Evolutionary conservation across 768 basidiomycete genomes (phyloP).

Genomic region (Cubamyces lactineus): DNA sequence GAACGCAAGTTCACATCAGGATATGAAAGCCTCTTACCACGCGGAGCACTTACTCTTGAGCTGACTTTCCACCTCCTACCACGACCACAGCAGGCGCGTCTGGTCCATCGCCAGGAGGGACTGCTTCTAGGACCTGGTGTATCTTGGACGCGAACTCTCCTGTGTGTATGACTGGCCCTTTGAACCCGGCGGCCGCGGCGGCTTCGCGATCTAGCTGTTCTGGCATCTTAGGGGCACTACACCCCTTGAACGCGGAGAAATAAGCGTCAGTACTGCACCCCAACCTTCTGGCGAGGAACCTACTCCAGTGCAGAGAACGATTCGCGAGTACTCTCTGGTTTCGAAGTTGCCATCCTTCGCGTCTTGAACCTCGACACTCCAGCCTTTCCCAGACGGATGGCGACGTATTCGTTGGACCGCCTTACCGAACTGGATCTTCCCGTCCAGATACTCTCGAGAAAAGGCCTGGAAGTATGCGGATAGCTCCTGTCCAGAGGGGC

Average conservation of each 20-base stretch:
- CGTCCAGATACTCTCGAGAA: conserved; percentile 48
- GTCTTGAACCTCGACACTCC: conserved; percentile 50
- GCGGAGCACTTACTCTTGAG: conserved; percentile 50
- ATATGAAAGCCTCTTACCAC: too few species aligned
- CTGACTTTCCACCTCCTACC: conserved; percentile 69
- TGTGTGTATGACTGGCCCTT: conserved; percentile 51
- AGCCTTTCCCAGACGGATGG: conserved; percentile 33
- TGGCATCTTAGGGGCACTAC: conserved; percentile 54
- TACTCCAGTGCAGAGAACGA: conserved; percentile 64
- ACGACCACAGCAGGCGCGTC: conserved; percentile 44
- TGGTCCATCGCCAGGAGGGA: conserved; percentile 11
- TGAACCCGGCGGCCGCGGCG: conserved; percentile 45
- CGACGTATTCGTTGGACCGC: conserved; percentile 50
- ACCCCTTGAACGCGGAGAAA: conserved; percentile 48
- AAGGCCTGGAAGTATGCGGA: conserved; percentile 59
- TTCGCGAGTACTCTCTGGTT: conserved; percentile 46
- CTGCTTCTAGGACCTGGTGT: conserved; percentile 44
- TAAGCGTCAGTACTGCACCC: background rate
- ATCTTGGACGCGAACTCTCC: conserved; percentile 47
- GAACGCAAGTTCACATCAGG: background rate
- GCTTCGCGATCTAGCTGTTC: conserved; percentile 39
- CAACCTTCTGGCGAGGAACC: conserved; percentile 22
- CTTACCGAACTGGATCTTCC: conserved; percentile 47
- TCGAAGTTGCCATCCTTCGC: conserved; percentile 29
- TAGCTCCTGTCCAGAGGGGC: conserved; percentile 58